Base-by-base conservation (phyloP, 192 early-diverging fungal species). In the Thamnidium elegans region DNA sequence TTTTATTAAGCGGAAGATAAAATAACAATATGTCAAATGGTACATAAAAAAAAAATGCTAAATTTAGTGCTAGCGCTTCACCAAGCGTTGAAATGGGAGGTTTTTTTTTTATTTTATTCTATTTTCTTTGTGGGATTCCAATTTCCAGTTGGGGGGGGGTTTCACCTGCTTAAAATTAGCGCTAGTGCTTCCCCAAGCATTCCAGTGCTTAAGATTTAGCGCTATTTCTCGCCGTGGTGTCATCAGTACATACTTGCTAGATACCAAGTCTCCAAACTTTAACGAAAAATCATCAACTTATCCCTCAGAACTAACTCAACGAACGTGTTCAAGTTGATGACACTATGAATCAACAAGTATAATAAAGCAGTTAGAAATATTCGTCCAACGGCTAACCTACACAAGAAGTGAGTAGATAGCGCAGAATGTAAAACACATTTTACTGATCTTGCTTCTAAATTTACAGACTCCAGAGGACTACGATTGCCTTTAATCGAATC, bases 401-500 rank as follows among this genome's bases (percentile, higher is more conserved):
- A 54, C 32, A 54, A 54, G 52, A 54, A 54, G 52, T 32, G 31
- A 54, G 52, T 54, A 54, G 30, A 54, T 54, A 54, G 52, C 32
- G 13, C 52, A 54, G 52, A 54, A 54, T 15, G 30, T 54, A 54
- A 32, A 54, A 54, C 30, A 34, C 52, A 54, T 54, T 54, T 54
- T 56, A 56, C 55, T 56, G 55, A 56, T 56, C n/a, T 43, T 42
- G 55, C 36, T 56, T 56, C 55, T 43, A 9, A 56, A 56, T 42
- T 56, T 56, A 56, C 55, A 42, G 34, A n/a, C 55, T 42, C 36
- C 20, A 56, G 17, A 56, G n/a, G 34, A 42, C 55, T 20, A 56
- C 34, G 17, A 42, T 56, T 42, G 2, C 34, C 36, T 56, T 56
- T 10, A 43, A 56, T 34, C 6, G 17, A 42, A 56, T 42, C 34